Evolutionary conservation across 2,329 filamentous ascomycete species (phyloP).

Genomic region (Boeremia exigua): DNA sequence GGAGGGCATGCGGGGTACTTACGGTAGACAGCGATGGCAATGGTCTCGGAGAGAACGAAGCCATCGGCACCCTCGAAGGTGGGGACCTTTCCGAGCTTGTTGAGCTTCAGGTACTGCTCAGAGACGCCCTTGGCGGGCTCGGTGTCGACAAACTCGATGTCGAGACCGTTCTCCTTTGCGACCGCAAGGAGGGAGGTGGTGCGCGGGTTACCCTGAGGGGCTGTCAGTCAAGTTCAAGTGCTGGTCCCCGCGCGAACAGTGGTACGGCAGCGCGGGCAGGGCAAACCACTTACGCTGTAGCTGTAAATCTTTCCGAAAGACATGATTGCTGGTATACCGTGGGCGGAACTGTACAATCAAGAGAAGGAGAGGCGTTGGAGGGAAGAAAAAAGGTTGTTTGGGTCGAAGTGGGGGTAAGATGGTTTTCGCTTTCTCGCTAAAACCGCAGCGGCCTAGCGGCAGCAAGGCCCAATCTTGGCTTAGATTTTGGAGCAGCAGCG

Average conservation of each 20-base stretch:
- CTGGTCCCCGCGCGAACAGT: background rate
- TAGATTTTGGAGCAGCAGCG: slow-evolving; percentile 10
- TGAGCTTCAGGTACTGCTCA: slow-evolving; percentile 82
- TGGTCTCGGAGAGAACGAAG: slow-evolving; percentile 84
- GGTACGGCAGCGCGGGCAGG: background rate
- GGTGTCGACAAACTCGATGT: slow-evolving; percentile 82
- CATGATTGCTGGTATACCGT: slow-evolving; percentile 66
- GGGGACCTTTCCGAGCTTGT: slow-evolving; percentile 88
- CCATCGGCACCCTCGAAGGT: slow-evolving; percentile 92
- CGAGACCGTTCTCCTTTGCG: slow-evolving; percentile 96
- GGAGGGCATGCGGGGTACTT: slow-evolving; percentile 57
- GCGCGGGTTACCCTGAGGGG: slow-evolving; percentile 79
- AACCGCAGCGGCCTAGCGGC: background rate
- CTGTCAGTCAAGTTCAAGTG: slow-evolving; percentile 24
- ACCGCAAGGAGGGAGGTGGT: slow-evolving; percentile 87
- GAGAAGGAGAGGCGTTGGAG: slow-evolving; percentile 28
- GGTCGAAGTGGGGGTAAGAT: slow-evolving; percentile 31
- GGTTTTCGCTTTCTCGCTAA: slow-evolving; percentile 30
- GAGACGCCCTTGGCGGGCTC: slow-evolving; percentile 68
- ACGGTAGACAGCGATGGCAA: slow-evolving; percentile 98
- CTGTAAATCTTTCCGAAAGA: slow-evolving; percentile 98
- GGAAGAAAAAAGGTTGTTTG: slow-evolving; percentile 38
- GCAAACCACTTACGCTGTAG: slow-evolving; percentile 60
- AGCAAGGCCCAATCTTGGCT: slow-evolving; percentile 10
- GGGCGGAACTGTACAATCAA: slow-evolving; percentile 39